A percentile compares a stretch with the other conserved stretches of the same genome.
Conservation (phyloP, 2,329 filamentous ascomycete genomes). For the Hypoxylon sp. region DNA sequence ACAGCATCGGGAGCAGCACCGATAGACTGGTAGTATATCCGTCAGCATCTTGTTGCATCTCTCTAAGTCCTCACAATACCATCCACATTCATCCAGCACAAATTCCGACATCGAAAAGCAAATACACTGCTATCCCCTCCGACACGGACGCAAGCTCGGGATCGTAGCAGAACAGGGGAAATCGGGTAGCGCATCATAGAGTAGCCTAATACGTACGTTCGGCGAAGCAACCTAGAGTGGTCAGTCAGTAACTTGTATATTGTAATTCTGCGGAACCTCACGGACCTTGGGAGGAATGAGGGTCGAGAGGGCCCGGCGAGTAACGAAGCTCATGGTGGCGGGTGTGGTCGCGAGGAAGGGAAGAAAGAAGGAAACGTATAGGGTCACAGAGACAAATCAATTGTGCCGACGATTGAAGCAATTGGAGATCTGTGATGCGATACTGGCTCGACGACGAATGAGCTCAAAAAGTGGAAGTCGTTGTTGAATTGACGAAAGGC, state of each 20-base stretch:
- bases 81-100: slow-evolving; percentile 1
- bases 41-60: slow-evolving; percentile 49
- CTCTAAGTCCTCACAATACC: slow-evolving; percentile 15
- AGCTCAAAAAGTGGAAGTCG: slow-evolving; percentile 30
- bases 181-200: slow-evolving; percentile 16
- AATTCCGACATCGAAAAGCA: neutral
- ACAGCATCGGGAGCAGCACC: slow-evolving; percentile 94
- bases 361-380: slow-evolving; percentile 38
- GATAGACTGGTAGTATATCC: slow-evolving; percentile 72
- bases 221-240: slow-evolving; percentile 79
- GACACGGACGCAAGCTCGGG: neutral
- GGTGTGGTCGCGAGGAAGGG: slow-evolving; percentile 39
- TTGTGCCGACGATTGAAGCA: slow-evolving; percentile 47
- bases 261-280: slow-evolving; percentile 8
- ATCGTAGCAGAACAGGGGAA: slow-evolving; percentile 9
- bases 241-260: slow-evolving; percentile 37
- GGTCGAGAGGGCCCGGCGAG: slow-evolving; percentile 92
- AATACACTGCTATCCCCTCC: neutral
- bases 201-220: slow-evolving; percentile 69
- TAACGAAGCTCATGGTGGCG: slow-evolving; percentile 89
- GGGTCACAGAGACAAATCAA: slow-evolving; percentile 48
- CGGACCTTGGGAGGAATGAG: slow-evolving; percentile 97
- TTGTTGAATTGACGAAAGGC: slow-evolving; percentile 39
- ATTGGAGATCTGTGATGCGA: slow-evolving; percentile 41
- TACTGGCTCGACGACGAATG: slow-evolving; percentile 25